Conservation (phyloP, 768 basidiomycete genomes). For the Podaxis sp. region DNA sequence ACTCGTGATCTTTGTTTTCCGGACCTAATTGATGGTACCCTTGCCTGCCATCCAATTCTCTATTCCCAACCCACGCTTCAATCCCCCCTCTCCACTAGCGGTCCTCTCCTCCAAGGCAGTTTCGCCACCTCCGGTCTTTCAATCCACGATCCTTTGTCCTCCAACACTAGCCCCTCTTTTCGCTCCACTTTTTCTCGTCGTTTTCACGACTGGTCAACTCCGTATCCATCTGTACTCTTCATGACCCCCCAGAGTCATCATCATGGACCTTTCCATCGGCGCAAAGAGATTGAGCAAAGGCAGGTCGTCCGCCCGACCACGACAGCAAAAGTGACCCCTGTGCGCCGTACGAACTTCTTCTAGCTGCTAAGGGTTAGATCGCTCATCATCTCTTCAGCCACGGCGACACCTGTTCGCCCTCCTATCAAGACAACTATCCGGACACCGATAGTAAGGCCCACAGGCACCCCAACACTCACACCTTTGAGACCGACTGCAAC, state of each 20-base stretch:
- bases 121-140: slow-evolving; percentile 7
- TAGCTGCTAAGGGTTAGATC: not conserved
- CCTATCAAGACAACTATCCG: not conserved
- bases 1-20: slow-evolving; percentile 14
- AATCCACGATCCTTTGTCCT: slow-evolving; percentile 3
- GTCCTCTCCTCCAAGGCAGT: not conserved
- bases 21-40: not conserved
- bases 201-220: not conserved
- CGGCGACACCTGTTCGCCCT: not conserved
- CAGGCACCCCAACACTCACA: not conserved
- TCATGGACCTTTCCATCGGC: not conserved
- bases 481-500: not conserved
- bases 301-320: not conserved
- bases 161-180: not conserved
- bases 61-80: not conserved
- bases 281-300: not conserved
- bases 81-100: not conserved
- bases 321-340: not conserved
- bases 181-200: not conserved
- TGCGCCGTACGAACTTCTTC: not conserved
- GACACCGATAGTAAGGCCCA: not conserved
- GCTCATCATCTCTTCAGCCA: not conserved
- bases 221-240: not conserved
- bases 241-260: not conserved
- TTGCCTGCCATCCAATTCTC: not conserved